These are phyloP conservation scores for Hortaea werneckii DNA, from an alignment of 2,329 filamentous ascomycete species.

Conservation along the genomic window DNA sequence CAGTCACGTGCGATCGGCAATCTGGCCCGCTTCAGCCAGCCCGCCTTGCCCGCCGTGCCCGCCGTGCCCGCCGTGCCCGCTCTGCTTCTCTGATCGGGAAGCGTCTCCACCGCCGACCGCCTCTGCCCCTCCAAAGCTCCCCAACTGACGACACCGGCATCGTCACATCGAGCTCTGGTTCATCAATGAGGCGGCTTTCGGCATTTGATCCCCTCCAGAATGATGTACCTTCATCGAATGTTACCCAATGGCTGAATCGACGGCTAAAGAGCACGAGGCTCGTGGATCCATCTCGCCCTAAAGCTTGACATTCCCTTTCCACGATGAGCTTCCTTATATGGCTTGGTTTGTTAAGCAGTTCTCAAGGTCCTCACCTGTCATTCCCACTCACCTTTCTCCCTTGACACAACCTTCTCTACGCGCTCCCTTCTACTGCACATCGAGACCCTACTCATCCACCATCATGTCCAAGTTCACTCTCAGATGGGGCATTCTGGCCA, in stretches of 20 bases:
- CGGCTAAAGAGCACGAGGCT: background rate
- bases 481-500: conserved; percentile 37
- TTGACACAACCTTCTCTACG: background rate
- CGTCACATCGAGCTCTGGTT: background rate
- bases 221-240: too few relatives aligned
- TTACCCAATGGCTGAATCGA: background rate
- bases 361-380: background rate
- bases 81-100: background rate
- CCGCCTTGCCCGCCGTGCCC: too few relatives aligned
- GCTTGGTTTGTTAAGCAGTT: background rate
- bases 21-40: background rate
- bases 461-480: conserved; percentile 26
- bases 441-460: background rate
- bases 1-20: background rate
- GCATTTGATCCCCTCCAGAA: background rate
- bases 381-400: background rate
- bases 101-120: background rate
- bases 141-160: background rate
- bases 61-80: background rate
- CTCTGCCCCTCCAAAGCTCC: background rate
- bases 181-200: background rate
- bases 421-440: background rate
- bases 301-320: too few relatives aligned
- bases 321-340: background rate
- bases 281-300: too few relatives aligned